Evolutionary conservation across 495 filamentous ascomycete genomes (phyloP).

Genomic region (Talaromyces borbonicus): DNA sequence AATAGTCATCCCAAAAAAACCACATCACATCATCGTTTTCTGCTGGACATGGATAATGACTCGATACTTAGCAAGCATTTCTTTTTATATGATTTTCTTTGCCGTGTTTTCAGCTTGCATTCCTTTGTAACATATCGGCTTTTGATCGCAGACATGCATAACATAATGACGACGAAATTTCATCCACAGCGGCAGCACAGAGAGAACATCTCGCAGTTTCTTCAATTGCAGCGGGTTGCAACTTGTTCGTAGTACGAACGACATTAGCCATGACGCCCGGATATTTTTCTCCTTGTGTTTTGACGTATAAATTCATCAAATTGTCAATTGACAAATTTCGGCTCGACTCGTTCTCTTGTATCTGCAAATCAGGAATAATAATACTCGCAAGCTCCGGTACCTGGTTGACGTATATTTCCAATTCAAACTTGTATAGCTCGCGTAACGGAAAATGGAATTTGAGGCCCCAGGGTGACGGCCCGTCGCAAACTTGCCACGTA

Average conservation of each 20-base stretch:
- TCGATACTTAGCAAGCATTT: not conserved
- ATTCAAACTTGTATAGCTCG: conserved; percentile 73
- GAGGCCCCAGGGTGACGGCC: conserved; percentile 48
- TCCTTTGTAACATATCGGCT: conserved; percentile 12
- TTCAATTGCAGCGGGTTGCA: conserved; percentile 27
- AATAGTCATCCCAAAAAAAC: not conserved
- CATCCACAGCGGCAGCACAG: conserved; percentile 35
- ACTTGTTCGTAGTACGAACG: conserved; percentile 73
- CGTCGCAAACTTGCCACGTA: conserved; percentile 74
- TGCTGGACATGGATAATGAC: too few relatives aligned
- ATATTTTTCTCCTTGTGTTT: conserved; percentile 76
- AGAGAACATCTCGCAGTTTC: not conserved
- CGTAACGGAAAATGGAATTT: conserved; percentile 63
- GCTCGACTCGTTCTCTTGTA: conserved; percentile 39
- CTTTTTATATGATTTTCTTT: not conserved
- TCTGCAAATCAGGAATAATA: conserved; percentile 31
- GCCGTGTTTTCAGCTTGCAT: not conserved
- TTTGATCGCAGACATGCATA: conserved; percentile 50
- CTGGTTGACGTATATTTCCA: conserved; percentile 50
- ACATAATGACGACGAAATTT: conserved; percentile 36
- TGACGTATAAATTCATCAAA: conserved; percentile 81
- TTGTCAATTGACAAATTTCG: conserved; percentile 77
- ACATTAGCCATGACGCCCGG: conserved; percentile 92
- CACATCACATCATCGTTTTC: too few relatives aligned
- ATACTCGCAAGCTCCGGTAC: conserved; percentile 42